Conservation (phyloP, 345 rosid genomes). For the Gossypium turneri region DNA sequence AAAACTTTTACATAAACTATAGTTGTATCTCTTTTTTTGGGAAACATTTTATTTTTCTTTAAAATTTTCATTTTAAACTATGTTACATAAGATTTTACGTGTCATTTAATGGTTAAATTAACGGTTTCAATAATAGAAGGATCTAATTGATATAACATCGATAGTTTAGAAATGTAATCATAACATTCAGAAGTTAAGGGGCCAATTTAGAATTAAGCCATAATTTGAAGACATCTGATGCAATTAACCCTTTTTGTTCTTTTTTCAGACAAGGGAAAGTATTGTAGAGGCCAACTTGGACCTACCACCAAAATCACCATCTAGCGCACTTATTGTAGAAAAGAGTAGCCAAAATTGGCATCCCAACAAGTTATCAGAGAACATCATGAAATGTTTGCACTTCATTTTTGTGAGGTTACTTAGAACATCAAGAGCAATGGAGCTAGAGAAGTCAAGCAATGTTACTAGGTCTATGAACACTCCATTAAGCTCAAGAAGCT, state of each 20-base stretch:
- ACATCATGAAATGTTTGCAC: slow-evolving; percentile 73
- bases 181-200: not conserved
- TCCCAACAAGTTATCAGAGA: slow-evolving; percentile 85
- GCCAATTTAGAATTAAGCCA: no score
- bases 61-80: no score
- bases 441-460: slow-evolving; percentile 64
- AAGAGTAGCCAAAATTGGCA: slow-evolving; percentile 62
- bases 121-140: no score
- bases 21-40: no score
- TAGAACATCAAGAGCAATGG: slow-evolving; percentile 80
- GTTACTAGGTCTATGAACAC: slow-evolving; percentile 56
- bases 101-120: no score
- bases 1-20: no score
- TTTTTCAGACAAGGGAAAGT: slow-evolving; percentile 55
- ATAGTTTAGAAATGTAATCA: no score
- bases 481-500: slow-evolving; percentile 61
- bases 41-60: no score
- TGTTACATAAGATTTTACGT: no score
- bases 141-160: no score
- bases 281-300: slow-evolving; percentile 37
- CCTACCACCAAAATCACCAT: slow-evolving; percentile 46
- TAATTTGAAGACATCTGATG: not conserved
- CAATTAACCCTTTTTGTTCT: not conserved
- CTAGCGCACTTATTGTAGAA: slow-evolving; percentile 47
- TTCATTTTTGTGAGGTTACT: slow-evolving; percentile 71